Percentiles rank a stretch among this genome's conserved stretches.
These are phyloP conservation scores for Phaeosphaeriaceae sp. DNA, from an alignment of 2,329 filamentous ascomycete genomes.

Conservation along the genomic window DNA sequence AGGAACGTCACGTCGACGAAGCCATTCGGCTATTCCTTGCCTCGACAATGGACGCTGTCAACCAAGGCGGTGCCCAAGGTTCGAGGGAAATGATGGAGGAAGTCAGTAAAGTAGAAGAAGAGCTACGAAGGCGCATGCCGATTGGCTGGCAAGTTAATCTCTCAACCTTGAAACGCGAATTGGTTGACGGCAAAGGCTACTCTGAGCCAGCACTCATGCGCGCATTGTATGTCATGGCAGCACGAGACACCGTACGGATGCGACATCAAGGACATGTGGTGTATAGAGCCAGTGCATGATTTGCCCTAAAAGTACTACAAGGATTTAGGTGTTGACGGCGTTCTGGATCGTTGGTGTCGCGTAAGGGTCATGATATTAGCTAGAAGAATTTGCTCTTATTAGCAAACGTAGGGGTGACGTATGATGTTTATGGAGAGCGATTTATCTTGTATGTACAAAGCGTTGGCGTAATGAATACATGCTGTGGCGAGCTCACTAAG, in stretches of 20 bases:
- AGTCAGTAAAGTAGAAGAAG: constrained; percentile 82
- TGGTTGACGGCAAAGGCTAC: constrained; percentile 90
- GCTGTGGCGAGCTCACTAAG: too few relatives aligned
- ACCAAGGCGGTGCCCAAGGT: constrained; percentile 78
- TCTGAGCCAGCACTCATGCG: constrained; percentile 85
- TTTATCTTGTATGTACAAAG: too few relatives aligned
- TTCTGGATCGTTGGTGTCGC: not conserved
- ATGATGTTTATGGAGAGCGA: too few relatives aligned
- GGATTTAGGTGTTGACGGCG: too few relatives aligned
- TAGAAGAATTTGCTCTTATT: not conserved
- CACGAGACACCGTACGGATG: constrained; percentile 85
- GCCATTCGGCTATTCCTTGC: constrained; percentile 96
- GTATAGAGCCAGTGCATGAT: constrained; percentile 27
- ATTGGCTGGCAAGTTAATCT: constrained; percentile 96
- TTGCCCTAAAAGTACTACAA: too few relatives aligned
- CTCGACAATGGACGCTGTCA: constrained; percentile 97
- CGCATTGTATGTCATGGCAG: constrained; percentile 83
- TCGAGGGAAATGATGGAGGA: constrained; percentile 92
- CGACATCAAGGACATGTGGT: constrained; percentile 63
- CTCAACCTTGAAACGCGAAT: constrained; percentile 83
- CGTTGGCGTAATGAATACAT: too few relatives aligned
- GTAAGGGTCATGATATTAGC: not conserved
- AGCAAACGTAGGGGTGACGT: too few relatives aligned
- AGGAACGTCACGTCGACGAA: constrained; percentile 92
- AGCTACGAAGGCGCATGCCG: constrained; percentile 83